Base-by-base conservation (phyloP, 2,329 filamentous ascomycete genomes). In the Alternaria solani region DNA sequence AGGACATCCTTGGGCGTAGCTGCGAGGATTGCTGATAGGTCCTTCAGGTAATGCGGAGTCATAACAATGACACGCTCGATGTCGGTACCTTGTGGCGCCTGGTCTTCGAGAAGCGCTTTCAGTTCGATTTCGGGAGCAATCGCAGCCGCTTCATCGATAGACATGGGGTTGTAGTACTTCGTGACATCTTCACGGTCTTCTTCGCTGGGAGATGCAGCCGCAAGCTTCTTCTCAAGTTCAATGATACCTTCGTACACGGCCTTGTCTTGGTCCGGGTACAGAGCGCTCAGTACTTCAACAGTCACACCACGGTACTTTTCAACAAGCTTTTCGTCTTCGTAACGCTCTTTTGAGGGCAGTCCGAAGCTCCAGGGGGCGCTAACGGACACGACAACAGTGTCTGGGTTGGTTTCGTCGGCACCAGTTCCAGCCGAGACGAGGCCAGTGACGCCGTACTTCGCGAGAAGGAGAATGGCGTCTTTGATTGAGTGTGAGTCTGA, bases 111-210 rank as follows among this genome's bases (percentile, higher is more conserved):
- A 2, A 90, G 77, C 5, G 80, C 75, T 18, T 83, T 77, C 2
- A 91, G 74, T 12, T 83, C 81, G 9, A 91, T 77, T 54, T 87
- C 81, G 2, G 89, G 88, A 0, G 85, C 76, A 23, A 90, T 78
- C 3, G 80, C 79, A 34, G 83, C 80, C 6, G 84, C 85, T 55
- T 90, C 85, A 11, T 84, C 77, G 18, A 90, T 75, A 8, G 82
- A 83, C 73, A 85, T 84, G 1, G 88, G 88, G 68, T 90, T 91
- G 76, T 91, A 91, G 65, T 85, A 87, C 79, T 89, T 86, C 3
- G 87, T 89, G 46, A 90, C 85, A 73, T 90, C 87, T 60, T 87
- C 80, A 18, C 83, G 82, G 55, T 87, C 85, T 71, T 87, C 84
- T 2, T 84, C 82, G 61, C 85, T 83, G 4, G 88, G 87, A 5